Percentiles rank a stretch among this genome's conserved stretches.
Conservation (phyloP, 768 basidiomycete genomes). For the Russula abietina region DNA sequence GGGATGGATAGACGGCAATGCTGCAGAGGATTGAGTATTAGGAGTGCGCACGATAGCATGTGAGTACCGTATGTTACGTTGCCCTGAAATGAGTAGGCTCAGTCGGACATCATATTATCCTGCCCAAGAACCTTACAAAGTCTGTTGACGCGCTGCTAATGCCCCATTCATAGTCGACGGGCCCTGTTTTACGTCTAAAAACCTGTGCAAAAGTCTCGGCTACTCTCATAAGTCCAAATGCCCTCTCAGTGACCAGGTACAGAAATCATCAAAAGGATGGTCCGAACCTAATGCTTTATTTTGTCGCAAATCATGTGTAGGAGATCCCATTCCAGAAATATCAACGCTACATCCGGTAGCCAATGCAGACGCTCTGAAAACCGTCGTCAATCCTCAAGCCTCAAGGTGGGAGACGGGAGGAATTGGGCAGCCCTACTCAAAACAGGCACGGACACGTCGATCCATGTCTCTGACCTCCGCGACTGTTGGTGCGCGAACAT, state of each 20-base stretch:
- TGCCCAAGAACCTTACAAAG: constrained; percentile 48
- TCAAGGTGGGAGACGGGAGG: neutral
- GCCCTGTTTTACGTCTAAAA: constrained; percentile 53
- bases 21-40: constrained; percentile 26
- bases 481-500: constrained; percentile 64
- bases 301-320: constrained; percentile 56
- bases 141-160: constrained; percentile 72
- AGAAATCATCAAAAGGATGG: neutral
- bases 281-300: constrained; percentile 54
- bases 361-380: constrained; percentile 52
- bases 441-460: constrained; percentile 62
- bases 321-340: constrained; percentile 32
- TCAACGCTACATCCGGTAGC: constrained; percentile 59
- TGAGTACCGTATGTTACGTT: constrained; percentile 65
- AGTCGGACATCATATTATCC: neutral
- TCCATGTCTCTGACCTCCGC: constrained; percentile 53
- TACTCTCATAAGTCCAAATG: constrained; percentile 27
- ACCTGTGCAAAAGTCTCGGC: constrained; percentile 61
- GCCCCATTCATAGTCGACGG: constrained; percentile 60
- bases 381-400: constrained; percentile 5
- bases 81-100: constrained; percentile 39
- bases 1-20: constrained; percentile 66
- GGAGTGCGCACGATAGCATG: neutral
- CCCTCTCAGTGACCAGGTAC: neutral
- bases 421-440: constrained; percentile 44